phyloP scores from a whole-genome alignment of 768 basidiomycete genomes.

The Mycena albidolilacea region DNA sequence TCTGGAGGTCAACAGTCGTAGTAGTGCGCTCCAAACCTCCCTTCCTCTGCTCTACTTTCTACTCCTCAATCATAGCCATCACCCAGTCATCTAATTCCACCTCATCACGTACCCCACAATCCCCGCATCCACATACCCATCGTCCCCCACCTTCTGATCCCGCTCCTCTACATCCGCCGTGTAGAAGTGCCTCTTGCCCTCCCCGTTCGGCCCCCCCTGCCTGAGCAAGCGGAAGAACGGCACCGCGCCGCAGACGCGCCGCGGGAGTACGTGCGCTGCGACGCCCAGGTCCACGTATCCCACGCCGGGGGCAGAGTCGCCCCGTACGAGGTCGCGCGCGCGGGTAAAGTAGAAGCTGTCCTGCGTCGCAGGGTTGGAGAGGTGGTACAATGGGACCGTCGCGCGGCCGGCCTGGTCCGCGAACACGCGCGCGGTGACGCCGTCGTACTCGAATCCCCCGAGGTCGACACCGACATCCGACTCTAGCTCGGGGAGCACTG shows the following conservation, averaged over 20 bases:
- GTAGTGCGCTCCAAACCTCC: too few species aligned
- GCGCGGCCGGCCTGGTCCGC: background rate
- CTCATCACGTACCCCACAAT: background rate
- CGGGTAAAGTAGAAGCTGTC: slow-evolving; percentile 20
- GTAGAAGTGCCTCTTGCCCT: slow-evolving; percentile 15
- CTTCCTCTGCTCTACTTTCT: too few species aligned
- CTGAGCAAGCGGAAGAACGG: slow-evolving; percentile 29
- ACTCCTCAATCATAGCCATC: too few species aligned
- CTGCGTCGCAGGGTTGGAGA: slow-evolving; percentile 10
- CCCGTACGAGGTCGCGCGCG: slow-evolving; percentile 18
- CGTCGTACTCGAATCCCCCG: slow-evolving; percentile 21
- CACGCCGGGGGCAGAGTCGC: background rate
- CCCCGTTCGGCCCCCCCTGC: background rate
- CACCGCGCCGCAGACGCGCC: slow-evolving; percentile 24
- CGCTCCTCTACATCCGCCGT: slow-evolving; percentile 6
- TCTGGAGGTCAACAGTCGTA: too few species aligned
- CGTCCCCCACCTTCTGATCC: background rate
- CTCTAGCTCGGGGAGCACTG: background rate
- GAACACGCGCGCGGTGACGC: slow-evolving; percentile 22
- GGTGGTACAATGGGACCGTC: slow-evolving; percentile 31
- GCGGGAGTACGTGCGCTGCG: slow-evolving; percentile 16
- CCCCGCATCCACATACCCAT: background rate
- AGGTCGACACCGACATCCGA: too few species aligned
- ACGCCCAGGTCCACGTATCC: slow-evolving; percentile 11
- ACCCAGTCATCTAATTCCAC: background rate